Evolutionary conservation across 441 rosid species (phyloP).

Genomic region (Croton setiger): DNA sequence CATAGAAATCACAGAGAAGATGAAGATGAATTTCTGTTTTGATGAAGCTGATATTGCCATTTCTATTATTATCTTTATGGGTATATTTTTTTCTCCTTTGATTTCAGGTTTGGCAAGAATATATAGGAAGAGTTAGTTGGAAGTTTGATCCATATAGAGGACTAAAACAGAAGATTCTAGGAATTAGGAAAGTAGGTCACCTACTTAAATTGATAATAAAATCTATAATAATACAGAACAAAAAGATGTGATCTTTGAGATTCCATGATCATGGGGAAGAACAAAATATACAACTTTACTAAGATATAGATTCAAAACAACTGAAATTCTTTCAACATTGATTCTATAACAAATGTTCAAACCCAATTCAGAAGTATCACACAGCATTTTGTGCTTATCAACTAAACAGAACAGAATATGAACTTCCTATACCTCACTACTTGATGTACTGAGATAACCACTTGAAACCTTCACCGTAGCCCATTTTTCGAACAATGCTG

Average conservation of each 20-base stretch:
- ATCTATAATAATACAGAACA: too few species aligned
- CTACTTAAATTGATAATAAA: constrained; percentile 8
- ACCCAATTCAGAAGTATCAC: constrained; percentile 15
- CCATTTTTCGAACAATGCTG: constrained; percentile 71
- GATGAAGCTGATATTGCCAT: constrained; percentile 6
- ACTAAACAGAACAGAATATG: background rate
- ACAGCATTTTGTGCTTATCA: constrained; percentile 11
- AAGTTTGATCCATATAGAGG: background rate
- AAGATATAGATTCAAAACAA: constrained; percentile 8
- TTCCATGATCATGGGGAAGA: background rate
- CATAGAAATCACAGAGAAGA: constrained; percentile 20
- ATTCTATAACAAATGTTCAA: constrained; percentile 10
- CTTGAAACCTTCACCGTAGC: constrained; percentile 72
- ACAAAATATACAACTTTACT: constrained; percentile 11
- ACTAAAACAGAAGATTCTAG: background rate
- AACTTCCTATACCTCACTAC: constrained; percentile 24
- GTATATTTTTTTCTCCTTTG: background rate
- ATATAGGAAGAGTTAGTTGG: constrained; percentile 10
- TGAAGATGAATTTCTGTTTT: background rate
- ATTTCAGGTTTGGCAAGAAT: background rate
- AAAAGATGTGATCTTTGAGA: too few species aligned
- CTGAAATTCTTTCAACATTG: constrained; percentile 16
- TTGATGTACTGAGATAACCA: constrained; percentile 68
- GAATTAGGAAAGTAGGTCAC: constrained; percentile 22
- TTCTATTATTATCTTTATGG: background rate